Base-by-base conservation (phyloP, 129 eudicot genomes). In the Lactuca saligna region DNA sequence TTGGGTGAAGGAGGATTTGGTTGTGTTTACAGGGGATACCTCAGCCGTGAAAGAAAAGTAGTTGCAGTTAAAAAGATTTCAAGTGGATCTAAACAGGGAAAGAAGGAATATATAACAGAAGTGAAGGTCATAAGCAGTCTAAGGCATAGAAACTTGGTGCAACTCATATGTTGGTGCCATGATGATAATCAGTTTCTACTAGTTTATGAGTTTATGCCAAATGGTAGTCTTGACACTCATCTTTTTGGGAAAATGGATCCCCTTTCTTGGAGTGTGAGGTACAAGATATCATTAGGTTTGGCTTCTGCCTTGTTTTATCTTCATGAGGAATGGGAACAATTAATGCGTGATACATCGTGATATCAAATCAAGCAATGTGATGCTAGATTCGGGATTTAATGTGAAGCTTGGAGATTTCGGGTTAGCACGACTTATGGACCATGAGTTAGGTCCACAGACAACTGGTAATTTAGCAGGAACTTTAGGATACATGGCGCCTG, bases 381-480 rank as follows among this genome's bases (percentile, higher is more conserved):
- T 84, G 88, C 72, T 88, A 8, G 90, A 88, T 31, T 82, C 84
- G 3, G 79, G 72, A 34, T 88, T 84, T 38, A 84, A 82, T 61
- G 83, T 53, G 46, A 84, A 84, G 84, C 81, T 85, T 2, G 91
- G 95, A 7, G 95, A 88, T 67, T 88, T 88, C 38, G 95, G 95
- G 35, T 54, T 88, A 14, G 95, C 95, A 39, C 75, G 79, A 35
- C 69, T 84, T 4, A 77, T 75, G 81, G 88, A 88, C 69, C 95
- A 85, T 34, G 87, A 82, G 50, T 58, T 72, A 8, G 85, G 83
- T 14, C 72, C 71, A 29, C 82, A 82, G 16, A 82, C 87, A 3
- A 85, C 87, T 0, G 84, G 75, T 20, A 20, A 20, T 3, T 44
- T 85, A 72, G 87, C 87, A 0, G 87, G 87, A 16, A 85, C 84